These are phyloP conservation scores for Cytospora mali DNA, from an alignment of 2,329 filamentous ascomycete genomes.

Conservation along the genomic window DNA sequence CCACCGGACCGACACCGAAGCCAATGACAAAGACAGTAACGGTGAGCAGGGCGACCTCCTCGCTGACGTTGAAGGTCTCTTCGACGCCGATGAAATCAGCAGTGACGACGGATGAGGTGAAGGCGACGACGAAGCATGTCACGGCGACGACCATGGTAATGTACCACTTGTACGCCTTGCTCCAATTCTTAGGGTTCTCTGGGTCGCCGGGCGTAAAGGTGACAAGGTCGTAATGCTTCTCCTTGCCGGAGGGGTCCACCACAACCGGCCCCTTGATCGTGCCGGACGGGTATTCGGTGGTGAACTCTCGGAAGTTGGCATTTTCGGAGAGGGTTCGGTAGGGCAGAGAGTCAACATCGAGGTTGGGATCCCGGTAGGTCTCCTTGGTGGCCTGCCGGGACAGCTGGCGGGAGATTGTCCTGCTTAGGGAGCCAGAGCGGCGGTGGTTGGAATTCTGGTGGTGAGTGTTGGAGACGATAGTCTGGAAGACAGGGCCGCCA, in stretches of 20 bases:
- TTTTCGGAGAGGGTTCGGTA: slow-evolving; percentile 63
- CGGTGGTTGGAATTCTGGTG: slow-evolving; percentile 10
- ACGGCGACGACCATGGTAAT: slow-evolving; percentile 81
- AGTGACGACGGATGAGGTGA: slow-evolving; percentile 75
- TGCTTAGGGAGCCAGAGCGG: slow-evolving; percentile 24
- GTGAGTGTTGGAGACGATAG: slow-evolving; percentile 12
- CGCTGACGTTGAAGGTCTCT: slow-evolving; percentile 66
- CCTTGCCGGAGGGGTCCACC: slow-evolving; percentile 30
- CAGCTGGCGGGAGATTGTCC: slow-evolving; percentile 7
- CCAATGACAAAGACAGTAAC: slow-evolving; percentile 80
- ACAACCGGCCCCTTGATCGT: slow-evolving; percentile 54
- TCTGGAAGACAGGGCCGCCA: slow-evolving; percentile 12
- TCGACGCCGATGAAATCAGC: slow-evolving; percentile 69
- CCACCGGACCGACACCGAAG: slow-evolving; percentile 80
- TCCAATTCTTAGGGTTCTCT: slow-evolving; percentile 86
- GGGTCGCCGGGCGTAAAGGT: slow-evolving; percentile 70
- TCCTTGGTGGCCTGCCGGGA: slow-evolving; percentile 39
- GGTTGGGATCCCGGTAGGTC: slow-evolving; percentile 40
- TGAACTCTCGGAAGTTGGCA: slow-evolving; percentile 70
- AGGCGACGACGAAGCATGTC: slow-evolving; percentile 75
- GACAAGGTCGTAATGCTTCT: slow-evolving; percentile 55
- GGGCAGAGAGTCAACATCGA: slow-evolving; percentile 60
- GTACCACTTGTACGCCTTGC: slow-evolving; percentile 77
- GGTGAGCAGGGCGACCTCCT: slow-evolving; percentile 71
- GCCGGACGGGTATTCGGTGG: slow-evolving; percentile 61